A percentile compares a stretch with the other conserved stretches of the same genome.
Evolutionary conservation across 495 filamentous ascomycete species (phyloP).

Genomic region (Durotheca rogersii): DNA sequence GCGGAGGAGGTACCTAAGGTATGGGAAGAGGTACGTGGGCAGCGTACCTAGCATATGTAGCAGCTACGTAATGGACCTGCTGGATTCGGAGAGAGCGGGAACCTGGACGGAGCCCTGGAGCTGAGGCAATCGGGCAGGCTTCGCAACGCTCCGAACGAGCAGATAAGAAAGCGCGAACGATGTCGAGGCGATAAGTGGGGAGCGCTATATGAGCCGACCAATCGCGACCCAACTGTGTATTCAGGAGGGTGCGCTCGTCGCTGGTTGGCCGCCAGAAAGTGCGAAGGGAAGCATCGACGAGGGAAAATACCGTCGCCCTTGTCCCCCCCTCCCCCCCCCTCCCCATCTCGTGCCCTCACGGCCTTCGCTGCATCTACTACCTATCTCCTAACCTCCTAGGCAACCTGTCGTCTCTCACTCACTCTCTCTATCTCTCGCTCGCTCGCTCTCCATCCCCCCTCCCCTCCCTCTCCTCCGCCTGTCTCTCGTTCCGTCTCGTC

Average conservation of each 20-base stretch:
- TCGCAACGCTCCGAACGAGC: slow-evolving; percentile 24
- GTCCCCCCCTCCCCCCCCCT: too few species aligned
- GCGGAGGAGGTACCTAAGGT: too few species aligned
- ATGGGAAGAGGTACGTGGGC: too few species aligned
- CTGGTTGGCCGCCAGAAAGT: too few species aligned
- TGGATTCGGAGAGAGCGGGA: too few species aligned
- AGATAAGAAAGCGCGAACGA: slow-evolving; percentile 30
- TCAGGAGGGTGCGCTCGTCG: background rate
- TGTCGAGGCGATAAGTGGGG: slow-evolving; percentile 18
- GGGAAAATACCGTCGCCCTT: too few species aligned
- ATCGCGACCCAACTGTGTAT: too few species aligned
- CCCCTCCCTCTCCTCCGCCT: background rate
- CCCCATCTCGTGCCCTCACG: too few species aligned
- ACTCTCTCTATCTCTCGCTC: background rate
- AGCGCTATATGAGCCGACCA: background rate
- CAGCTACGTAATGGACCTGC: too few species aligned
- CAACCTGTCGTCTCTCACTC: background rate
- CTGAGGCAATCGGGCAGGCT: slow-evolving; percentile 29
- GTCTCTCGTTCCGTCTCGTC: background rate
- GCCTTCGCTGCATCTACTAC: too few species aligned
- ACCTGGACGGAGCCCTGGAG: background rate
- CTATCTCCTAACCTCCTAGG: too few species aligned
- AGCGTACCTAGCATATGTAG: too few species aligned
- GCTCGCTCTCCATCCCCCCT: background rate
- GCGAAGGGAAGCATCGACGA: background rate